phyloP scores from a whole-genome alignment of 768 basidiomycete species.

The Termitomyces sp. region DNA sequence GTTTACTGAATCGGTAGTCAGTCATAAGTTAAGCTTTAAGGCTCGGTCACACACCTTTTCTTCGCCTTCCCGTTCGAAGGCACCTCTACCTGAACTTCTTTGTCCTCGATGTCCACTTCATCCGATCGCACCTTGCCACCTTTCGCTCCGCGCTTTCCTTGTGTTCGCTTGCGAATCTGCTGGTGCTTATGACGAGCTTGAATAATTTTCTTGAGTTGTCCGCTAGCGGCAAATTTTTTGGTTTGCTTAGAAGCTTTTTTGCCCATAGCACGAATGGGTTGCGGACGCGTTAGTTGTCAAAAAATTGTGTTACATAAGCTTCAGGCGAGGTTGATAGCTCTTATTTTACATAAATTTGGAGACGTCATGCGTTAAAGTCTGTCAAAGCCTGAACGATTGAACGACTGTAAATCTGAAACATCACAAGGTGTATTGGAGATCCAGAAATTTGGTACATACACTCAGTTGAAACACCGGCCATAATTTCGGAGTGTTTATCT shows the following conservation, averaged over 20 bases:
- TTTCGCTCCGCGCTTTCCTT: constrained; percentile 48
- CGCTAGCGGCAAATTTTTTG: constrained; percentile 84
- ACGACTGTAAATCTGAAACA: too few species aligned
- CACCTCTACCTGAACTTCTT: constrained; percentile 25
- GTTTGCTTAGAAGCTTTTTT: constrained; percentile 73
- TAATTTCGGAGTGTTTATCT: too few species aligned
- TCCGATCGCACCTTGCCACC: constrained; percentile 25
- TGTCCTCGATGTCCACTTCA: constrained; percentile 26
- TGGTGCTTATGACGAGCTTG: constrained; percentile 78
- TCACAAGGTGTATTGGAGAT: too few species aligned
- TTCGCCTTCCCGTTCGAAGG: constrained; percentile 8
- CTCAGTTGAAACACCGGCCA: too few species aligned
- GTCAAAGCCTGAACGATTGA: too few species aligned
- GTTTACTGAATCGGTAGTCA: constrained; percentile 25
- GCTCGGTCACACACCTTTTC: constrained; percentile 8
- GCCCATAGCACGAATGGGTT: constrained; percentile 26
- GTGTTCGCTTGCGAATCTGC: constrained; percentile 64
- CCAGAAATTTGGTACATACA: too few species aligned
- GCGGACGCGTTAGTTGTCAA: too few species aligned
- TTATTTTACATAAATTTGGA: too few species aligned
- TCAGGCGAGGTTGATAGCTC: too few species aligned
- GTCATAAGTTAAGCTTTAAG: too few species aligned
- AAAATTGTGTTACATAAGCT: too few species aligned
- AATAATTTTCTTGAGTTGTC: constrained; percentile 84
- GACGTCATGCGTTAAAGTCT: too few species aligned